Evolutionary conservation across 1,284 basidiomycete genomes (phyloP).

Genomic region (Malassezia vespertilionis): DNA sequence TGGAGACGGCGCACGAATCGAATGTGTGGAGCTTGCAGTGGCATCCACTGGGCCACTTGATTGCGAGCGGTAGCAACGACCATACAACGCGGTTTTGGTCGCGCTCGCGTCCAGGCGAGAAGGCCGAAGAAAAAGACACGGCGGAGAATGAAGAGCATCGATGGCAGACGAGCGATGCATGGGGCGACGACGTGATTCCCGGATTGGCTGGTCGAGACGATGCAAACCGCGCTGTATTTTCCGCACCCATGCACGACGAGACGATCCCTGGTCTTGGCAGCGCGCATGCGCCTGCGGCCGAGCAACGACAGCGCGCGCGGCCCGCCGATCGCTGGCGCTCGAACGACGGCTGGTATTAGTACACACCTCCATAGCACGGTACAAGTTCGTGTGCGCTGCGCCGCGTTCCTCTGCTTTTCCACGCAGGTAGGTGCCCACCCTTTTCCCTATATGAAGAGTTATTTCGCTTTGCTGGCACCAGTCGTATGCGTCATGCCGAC

Average conservation of each 20-base stretch:
- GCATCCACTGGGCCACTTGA: constrained; percentile 89
- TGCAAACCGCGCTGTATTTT: no score
- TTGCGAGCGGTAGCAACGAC: constrained; percentile 86
- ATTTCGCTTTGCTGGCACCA: constrained; percentile 20
- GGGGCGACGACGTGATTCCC: constrained; percentile 4
- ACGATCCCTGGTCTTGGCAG: constrained; percentile 10
- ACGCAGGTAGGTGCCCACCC: constrained; percentile 9
- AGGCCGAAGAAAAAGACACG: constrained; percentile 1
- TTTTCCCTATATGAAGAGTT: constrained; percentile 12
- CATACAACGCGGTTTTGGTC: constrained; percentile 97
- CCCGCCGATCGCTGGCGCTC: constrained; percentile 4
- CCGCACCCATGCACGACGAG: not conserved
- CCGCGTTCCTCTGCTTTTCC: not conserved
- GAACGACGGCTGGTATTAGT: constrained; percentile 7
- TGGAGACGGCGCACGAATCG: constrained; percentile 87
- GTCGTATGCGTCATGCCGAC: constrained; percentile 18
- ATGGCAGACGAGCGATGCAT: constrained; percentile 1
- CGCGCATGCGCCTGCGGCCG: not conserved
- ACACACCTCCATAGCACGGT: constrained; percentile 17
- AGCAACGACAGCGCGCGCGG: not conserved
- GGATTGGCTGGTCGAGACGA: not conserved
- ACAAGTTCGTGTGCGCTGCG: not conserved
- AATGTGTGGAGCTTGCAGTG: constrained; percentile 91
- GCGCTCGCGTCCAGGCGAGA: constrained; percentile 62
- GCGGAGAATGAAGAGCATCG: constrained; percentile 1